Base-by-base conservation (phyloP, 179 eudicot genomes). In the Beta macrorhiza region DNA sequence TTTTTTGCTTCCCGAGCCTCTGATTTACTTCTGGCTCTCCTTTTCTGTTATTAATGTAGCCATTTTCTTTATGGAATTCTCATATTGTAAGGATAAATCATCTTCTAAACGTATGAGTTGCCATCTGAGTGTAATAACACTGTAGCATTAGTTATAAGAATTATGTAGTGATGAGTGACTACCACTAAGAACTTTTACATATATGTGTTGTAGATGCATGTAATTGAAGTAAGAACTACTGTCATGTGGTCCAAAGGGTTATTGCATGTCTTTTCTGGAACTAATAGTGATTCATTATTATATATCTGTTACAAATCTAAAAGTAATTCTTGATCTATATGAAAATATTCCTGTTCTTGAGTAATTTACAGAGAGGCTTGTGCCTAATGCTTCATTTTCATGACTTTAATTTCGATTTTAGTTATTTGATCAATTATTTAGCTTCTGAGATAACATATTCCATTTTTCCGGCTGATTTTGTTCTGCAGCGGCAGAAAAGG, bases 401-500 rank as follows among this genome's bases (percentile, higher is more conserved):
- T 15, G 13, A 6, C 67, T 68, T 51, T 8, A 4, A 9, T 19
- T 74, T 53, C 6, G 1, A 9, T 32, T 42, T 58, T 67, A 51
- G 20, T 25, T 16, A 45, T 17, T 63, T 56, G 22, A 49, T 47
- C 47, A 20, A 20, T 37, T 29, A 8, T 58, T 70, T 25, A 63
- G 68, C 61, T 73, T 61, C 44, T 17, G 7, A 14, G n/a, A 20
- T 78, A 44, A 69, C 44, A 55, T 37, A 37, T 37, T 37, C 42
- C 64, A 19, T 63, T 10, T 32, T 64, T 72, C 68, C 74, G 29
- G 51, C 76, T 72, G 20, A 68, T 74, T 77, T 64, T 52, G 10
- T 80, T 64, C 47, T 86, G 86, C 91, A 95, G 99, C 57, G 77
- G 79, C 91, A 91, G 72, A 87, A 85, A 75, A 92, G 92, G 84